Evolutionary conservation across 495 filamentous ascomycete species (phyloP).

Genomic region (Tuber melanosporum): DNA sequence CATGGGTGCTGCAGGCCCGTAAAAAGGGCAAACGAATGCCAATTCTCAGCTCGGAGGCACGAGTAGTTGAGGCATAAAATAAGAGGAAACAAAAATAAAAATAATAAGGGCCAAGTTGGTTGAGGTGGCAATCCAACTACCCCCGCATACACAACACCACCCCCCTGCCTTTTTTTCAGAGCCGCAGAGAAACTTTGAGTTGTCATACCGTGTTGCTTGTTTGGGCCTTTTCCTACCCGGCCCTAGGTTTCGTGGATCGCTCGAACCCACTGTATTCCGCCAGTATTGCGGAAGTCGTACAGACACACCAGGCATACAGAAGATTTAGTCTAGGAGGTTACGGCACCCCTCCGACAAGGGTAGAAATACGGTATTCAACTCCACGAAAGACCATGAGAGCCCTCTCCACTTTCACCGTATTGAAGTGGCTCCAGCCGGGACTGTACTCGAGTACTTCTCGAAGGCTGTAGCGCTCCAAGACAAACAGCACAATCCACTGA

Average conservation of each 20-base stretch:
- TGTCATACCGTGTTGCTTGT: no score
- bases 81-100: not conserved
- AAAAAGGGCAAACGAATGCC: not conserved
- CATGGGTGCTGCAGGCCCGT: not conserved
- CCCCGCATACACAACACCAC: no score
- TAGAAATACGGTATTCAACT: not conserved
- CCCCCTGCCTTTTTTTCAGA: not conserved
- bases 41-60: not conserved
- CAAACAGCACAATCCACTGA: not conserved
- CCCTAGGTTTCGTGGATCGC: no score
- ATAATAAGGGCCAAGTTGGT: not conserved
- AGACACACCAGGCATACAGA: not conserved
- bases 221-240: no score
- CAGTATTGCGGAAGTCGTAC: no score
- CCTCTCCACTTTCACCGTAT: not conserved
- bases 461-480: not conserved
- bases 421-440: not conserved
- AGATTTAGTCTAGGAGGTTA: not conserved
- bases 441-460: not conserved
- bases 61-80: not conserved
- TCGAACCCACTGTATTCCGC: no score
- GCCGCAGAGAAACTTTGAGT: not conserved
- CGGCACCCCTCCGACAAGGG: not conserved
- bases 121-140: not conserved
- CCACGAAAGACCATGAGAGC: not conserved